Conservation (phyloP, 352 stramenopile species). For the Pythium grandisporangium region DNA sequence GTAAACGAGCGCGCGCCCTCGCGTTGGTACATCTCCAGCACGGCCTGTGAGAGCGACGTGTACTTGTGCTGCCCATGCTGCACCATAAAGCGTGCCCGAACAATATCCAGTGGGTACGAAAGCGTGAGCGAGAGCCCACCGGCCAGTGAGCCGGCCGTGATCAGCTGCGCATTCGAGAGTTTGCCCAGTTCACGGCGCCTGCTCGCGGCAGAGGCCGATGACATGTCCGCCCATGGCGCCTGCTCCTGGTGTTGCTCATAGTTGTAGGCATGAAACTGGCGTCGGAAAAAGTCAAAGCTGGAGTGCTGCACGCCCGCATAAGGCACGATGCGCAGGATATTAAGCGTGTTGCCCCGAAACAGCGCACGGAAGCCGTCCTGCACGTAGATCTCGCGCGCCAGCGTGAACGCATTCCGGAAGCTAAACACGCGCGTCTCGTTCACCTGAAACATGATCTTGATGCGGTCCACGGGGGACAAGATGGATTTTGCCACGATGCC, state of each 20-base stretch:
- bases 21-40: constrained; percentile 67
- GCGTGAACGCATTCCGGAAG: constrained; percentile 53
- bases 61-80: constrained; percentile 77
- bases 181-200: constrained; percentile 43
- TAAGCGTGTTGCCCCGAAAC: constrained; percentile 71
- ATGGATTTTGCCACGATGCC: constrained; percentile 72
- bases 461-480: constrained; percentile 64
- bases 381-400: constrained; percentile 59
- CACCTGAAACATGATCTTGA: constrained; percentile 86
- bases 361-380: constrained; percentile 59
- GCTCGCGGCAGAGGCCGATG: too few species aligned
- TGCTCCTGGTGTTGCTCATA: constrained; percentile 29
- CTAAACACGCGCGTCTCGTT: constrained; percentile 62
- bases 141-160: constrained; percentile 60
- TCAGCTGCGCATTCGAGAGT: constrained; percentile 67
- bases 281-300: constrained; percentile 76
- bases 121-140: constrained; percentile 62
- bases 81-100: constrained; percentile 80
- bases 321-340: constrained; percentile 71
- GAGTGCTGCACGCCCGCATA: constrained; percentile 77
- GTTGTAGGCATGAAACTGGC: constrained; percentile 78
- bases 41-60: constrained; percentile 54
- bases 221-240: background rate
- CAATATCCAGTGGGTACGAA: constrained; percentile 76
- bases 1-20: constrained; percentile 63